phyloP scores from a whole-genome alignment of 345 rosid species.

The Linum lewisii region DNA sequence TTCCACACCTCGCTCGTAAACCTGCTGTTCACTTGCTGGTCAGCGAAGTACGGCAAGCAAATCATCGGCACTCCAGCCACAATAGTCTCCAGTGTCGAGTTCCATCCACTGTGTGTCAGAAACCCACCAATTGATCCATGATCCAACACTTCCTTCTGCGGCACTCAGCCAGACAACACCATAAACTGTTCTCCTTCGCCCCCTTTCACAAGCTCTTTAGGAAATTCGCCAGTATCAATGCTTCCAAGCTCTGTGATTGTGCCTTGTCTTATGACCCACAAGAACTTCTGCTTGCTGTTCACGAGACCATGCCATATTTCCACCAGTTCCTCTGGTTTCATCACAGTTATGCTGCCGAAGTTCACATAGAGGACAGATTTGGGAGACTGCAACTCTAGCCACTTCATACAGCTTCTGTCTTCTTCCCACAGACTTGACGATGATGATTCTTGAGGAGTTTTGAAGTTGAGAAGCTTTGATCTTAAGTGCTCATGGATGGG shows the following conservation, averaged over 20 bases:
- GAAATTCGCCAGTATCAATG: background rate
- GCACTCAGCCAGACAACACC: conserved; percentile 24
- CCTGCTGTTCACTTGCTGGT: conserved; percentile 54
- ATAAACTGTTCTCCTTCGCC: conserved; percentile 12
- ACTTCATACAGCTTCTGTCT: conserved; percentile 27
- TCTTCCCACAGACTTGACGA: conserved; percentile 27
- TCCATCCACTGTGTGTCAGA: conserved; percentile 69
- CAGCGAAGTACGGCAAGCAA: conserved; percentile 55
- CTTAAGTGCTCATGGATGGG: conserved; percentile 38
- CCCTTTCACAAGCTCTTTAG: conserved; percentile 19
- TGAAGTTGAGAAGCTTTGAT: conserved; percentile 13
- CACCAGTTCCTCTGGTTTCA: conserved; percentile 20
- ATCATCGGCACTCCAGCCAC: conserved; percentile 59
- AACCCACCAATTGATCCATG: conserved; percentile 54
- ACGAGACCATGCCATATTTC: conserved; percentile 39
- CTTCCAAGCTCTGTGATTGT: conserved; percentile 3
- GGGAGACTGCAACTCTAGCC: conserved; percentile 37
- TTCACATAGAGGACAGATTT: conserved; percentile 34
- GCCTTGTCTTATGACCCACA: conserved; percentile 35
- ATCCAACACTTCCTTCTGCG: conserved; percentile 37
- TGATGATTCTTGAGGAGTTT: background rate
- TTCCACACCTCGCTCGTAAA: conserved; percentile 48
- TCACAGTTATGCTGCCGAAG: conserved; percentile 30
- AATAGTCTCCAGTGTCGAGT: conserved; percentile 65
- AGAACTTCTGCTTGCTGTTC: conserved; percentile 27